Conservation (phyloP, 2,329 filamentous ascomycete genomes). For the Immersiporthe knoxdaviesiana region DNA sequence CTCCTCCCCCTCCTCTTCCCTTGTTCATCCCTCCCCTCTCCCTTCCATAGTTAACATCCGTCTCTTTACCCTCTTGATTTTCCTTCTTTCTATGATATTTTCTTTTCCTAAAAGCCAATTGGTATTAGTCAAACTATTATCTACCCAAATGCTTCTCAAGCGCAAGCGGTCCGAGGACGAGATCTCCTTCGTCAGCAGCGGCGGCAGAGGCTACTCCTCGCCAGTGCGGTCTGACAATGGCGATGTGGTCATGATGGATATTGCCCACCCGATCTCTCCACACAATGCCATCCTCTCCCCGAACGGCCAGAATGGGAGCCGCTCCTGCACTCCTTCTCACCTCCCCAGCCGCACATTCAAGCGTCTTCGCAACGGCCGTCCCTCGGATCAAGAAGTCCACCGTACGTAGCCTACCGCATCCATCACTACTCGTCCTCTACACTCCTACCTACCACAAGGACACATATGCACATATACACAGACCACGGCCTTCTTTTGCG, state of each 20-base stretch:
- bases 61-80: not conserved
- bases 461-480: no score
- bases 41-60: not conserved
- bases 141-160: conserved; percentile 57
- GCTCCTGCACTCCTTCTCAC: conserved; percentile 44
- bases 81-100: not conserved
- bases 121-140: conserved; percentile 5
- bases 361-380: conserved; percentile 61
- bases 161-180: conserved; percentile 67
- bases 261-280: conserved; percentile 36
- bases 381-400: conserved; percentile 58
- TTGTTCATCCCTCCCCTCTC: not conserved
- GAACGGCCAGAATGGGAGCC: conserved; percentile 32
- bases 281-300: conserved; percentile 34
- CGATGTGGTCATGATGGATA: conserved; percentile 39
- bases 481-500: not conserved
- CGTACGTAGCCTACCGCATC: conserved; percentile 46
- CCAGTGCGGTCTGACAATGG: conserved; percentile 39
- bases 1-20: not conserved
- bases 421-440: not conserved
- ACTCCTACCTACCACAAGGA: not conserved
- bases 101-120: not conserved
- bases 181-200: conserved; percentile 50
- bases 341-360: conserved; percentile 63
- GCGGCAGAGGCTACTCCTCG: conserved; percentile 47